Percentiles rank a stretch among this genome's conserved stretches.
Conservation (phyloP, 306 rosid genomes). For the Rubus parviflorus region DNA sequence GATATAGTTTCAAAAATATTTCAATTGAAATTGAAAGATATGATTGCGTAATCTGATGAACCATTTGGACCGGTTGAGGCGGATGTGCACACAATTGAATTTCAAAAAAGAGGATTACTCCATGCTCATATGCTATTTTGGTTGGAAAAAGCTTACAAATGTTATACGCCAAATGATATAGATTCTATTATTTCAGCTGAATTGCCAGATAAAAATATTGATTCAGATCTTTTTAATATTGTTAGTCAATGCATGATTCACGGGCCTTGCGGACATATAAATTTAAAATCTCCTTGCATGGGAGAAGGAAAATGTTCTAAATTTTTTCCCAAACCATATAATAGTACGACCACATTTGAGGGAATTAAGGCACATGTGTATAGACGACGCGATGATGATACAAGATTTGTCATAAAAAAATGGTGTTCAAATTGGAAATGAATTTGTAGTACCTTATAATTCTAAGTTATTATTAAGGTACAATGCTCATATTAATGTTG, state of each 20-base stretch:
- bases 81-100: no score
- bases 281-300: background rate
- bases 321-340: background rate
- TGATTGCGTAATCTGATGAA: no score
- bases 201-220: background rate
- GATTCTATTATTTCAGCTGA: no score
- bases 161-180: no score
- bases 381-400: background rate
- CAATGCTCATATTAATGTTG: background rate
- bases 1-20: background rate
- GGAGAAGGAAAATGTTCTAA: background rate
- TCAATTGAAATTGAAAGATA: background rate
- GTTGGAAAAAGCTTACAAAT: no score
- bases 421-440: background rate
- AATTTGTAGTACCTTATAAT: background rate
- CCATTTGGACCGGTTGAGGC: no score
- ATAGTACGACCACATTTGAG: background rate
- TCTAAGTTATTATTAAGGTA: background rate
- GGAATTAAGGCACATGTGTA: background rate
- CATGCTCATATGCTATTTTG: no score
- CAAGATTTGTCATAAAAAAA: background rate
- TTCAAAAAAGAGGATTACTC: no score
- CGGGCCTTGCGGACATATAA: background rate
- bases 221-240: background rate
- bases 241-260: background rate